Conservation (phyloP, 139 green algal genomes). For the Chlorella sp. region DNA sequence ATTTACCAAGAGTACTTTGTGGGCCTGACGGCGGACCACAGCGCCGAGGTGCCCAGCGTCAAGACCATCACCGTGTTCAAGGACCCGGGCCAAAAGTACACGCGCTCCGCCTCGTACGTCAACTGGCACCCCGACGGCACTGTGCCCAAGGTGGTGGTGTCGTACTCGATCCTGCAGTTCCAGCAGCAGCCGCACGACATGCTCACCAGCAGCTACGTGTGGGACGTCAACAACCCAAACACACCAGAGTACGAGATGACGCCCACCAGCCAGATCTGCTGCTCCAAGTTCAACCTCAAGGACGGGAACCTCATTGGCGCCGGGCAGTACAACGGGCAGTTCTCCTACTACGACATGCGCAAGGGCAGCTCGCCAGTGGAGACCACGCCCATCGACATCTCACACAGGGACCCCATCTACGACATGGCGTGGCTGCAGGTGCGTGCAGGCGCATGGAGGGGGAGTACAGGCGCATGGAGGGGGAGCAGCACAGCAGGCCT, state of each 20-base stretch:
- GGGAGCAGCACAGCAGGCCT: no score
- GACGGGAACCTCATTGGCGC: constrained; percentile 73
- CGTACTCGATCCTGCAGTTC: constrained; percentile 82
- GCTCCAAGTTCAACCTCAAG: constrained; percentile 73
- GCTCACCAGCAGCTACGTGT: constrained; percentile 73
- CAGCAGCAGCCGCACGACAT: constrained; percentile 71
- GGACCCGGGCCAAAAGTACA: constrained; percentile 54
- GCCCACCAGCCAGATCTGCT: constrained; percentile 70
- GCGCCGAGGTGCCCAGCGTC: constrained; percentile 53
- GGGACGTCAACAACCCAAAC: constrained; percentile 85
- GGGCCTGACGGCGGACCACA: constrained; percentile 47
- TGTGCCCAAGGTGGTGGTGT: constrained; percentile 54
- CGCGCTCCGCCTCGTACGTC: constrained; percentile 59
- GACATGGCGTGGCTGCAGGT: constrained; percentile 86
- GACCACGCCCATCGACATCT: constrained; percentile 62
- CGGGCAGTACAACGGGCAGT: constrained; percentile 88
- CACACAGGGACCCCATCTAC: constrained; percentile 70
- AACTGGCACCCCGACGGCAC: constrained; percentile 80
- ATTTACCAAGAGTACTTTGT: constrained; percentile 95
- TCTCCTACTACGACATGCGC: constrained; percentile 79
- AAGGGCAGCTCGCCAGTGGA: constrained; percentile 68
- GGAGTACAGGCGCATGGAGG: no score
- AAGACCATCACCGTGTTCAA: constrained; percentile 80
- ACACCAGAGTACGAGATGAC: constrained; percentile 71
- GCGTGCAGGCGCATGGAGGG: constrained; percentile 35